Evolutionary conservation across 2,329 filamentous ascomycete genomes (phyloP), one percentile per base, ranked within the genome.

Genomic region (Plenodomus biglobosus): DNA sequence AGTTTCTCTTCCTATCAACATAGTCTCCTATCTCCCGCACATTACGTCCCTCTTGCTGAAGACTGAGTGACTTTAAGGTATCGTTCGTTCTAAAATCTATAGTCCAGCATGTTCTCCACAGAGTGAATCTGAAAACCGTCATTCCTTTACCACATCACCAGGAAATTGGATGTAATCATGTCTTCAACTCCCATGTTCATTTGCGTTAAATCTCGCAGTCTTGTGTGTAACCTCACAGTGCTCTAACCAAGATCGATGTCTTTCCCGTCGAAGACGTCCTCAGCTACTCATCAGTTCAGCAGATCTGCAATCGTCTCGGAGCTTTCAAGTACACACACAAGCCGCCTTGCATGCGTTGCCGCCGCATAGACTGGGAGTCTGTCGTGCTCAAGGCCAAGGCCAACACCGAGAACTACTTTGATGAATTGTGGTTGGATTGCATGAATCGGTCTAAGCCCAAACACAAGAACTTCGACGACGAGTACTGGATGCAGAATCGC

Each of bases 401-500:
- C 16, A 45, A 44, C 5, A 50, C 47, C 17, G 39, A 7, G 38
- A 59, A 34, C 37, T 49, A 41, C 42, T 71, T 71, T 40, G 50
- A 70, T 13, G 68, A 68, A 3, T 35, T 70, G 19, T 71, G 68
- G 30, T 42, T 71, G 3, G 65, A 69, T 21, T 69, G 68, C 48
- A 68, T 67, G 61, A 44, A 61, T 21, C 32, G 38, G 3, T 56
- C 50, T 21, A 50, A 48, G 27, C 45, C 48, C 8, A 51, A 40
- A 48, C 49, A 42, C 15, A 39, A 46, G 10, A 34, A 39, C 27
- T n/a, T 39, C 1, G 52, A 67, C 24, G 38, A 41, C 1, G 59
- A 64, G 17, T 64, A 66, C 40, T 66, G 59, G 61, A 43, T 40
- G 6, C 44, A 63, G 16, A 46, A 46, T 58, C 22, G 42, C 7